Evolutionary conservation across 2,329 filamentous ascomycete species (phyloP), one percentile per base, ranked within the genome.

Genomic region (Calonectria leucothoes): DNA sequence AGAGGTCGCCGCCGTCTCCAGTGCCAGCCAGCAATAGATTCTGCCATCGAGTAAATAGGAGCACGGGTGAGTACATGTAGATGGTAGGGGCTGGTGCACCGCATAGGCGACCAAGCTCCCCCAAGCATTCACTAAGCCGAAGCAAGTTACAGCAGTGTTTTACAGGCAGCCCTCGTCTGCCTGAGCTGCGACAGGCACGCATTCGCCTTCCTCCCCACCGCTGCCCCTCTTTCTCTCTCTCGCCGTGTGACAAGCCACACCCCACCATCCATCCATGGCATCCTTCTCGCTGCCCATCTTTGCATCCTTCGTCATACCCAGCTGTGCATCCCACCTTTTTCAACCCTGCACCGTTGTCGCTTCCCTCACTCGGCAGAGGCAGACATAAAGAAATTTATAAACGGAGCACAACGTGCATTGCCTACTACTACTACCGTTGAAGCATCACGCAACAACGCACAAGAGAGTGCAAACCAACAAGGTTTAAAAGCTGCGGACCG

Each of bases 251-350:
- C 66, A 59, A n/a, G 31, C 49, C 42, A n/a, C 49, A 63, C 66
- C 66, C 66, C 66, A 64, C 67, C 67, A 64, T 52, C 57, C 51
- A 15, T 35, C 66, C 27, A n/a, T 31, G n/a, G n/a, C 49, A 27
- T 20, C 35, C 66, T 20, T 17, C 66, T 33, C 12, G 11, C 23
- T 35, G n/a, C 49, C 49, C 42, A 49, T 29, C 27, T 49, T 29
- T 49, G 61, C 42, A 20, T 37, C 74, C 70, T 73, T 78, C 75
- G 74, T 79, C 77, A 78, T 75, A 77, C 57, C 68, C 71, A 37
- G 14, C 8, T 49, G 23, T 51, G 2, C 3, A 25, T 51, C 14
- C 23, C 17, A 51, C 25, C 33, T 45, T 31, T 17, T 27, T 45
- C 55, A 23, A 10, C 33, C 31, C 39, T 27, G 45, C 49, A 23